Evolutionary conservation across 129 eudicot genomes (phyloP).

Genomic region (Lactuca saligna): DNA sequence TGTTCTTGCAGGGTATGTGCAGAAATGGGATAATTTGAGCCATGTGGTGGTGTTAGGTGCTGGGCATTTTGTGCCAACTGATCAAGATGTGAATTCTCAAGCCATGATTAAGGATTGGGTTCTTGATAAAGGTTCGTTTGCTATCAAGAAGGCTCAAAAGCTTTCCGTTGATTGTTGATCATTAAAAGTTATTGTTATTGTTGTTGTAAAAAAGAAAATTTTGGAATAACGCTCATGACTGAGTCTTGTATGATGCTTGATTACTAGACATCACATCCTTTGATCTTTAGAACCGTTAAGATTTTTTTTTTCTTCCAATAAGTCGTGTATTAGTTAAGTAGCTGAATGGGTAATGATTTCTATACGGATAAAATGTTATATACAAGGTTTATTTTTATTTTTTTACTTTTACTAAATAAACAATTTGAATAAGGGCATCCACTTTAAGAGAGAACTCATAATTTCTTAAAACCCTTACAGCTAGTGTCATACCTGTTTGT

Average conservation of each 20-base stretch:
- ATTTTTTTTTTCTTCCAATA: neutral
- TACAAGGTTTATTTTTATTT: neutral
- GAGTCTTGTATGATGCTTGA: neutral
- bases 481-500: no score
- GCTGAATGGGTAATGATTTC: no score
- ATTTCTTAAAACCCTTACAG: no score
- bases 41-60: slow-evolving; percentile 71
- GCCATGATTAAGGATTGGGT: slow-evolving; percentile 91
- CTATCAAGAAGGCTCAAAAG: slow-evolving; percentile 2
- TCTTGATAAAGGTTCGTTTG: slow-evolving; percentile 62
- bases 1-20: slow-evolving; percentile 83
- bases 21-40: slow-evolving; percentile 62
- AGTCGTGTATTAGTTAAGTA: no score
- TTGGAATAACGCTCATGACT: neutral
- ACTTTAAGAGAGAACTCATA: no score
- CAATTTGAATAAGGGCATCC: no score
- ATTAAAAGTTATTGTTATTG: neutral
- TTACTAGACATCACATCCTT: neutral
- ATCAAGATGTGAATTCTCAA: slow-evolving; percentile 74
- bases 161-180: neutral
- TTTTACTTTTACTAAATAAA: no score
- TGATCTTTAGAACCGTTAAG: neutral
- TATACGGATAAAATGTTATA: slow-evolving; percentile 42
- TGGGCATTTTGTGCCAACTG: slow-evolving; percentile 96
- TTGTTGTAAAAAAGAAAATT: neutral